Evolutionary conservation across 805 yeast genomes (phyloP), one percentile per base, ranked within the genome.

Genomic region (Pichia thaimueangensis): DNA sequence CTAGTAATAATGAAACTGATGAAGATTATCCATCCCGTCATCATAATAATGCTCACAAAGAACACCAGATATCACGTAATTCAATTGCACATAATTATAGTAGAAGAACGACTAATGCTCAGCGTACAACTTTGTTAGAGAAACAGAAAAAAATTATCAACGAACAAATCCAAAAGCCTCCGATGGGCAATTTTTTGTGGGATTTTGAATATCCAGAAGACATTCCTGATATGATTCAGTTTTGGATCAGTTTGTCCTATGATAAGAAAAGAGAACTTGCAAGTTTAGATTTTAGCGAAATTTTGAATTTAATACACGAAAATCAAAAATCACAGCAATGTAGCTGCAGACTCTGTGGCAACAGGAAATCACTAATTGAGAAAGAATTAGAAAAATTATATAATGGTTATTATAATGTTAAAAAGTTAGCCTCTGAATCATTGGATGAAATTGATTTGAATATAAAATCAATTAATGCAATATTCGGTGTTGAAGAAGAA

Each of bases 261-360:
- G 73, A 71, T 4, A 79, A 76, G 50, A 82, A 84, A 52, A 69
- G 73, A 51, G 65, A 73, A 24, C 70, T 87, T 20, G 72, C 85
- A 24, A 70, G 73, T 52, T 74, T 85, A 34, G 86, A 84, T 50
- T 82, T 80, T 56, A 76, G 76, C 36, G 79, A 85, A 31, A 78
- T 88, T 1, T 69, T 84, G 62, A 74, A 73, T 37, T 70, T 78
- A 33, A 75, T 86, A 59, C 75, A 73, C 47, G 78, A 72, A 45
- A 78, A 78, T 54, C 81, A 77, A 54, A 68, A 70, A 48, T 64
- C 68, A 21, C n/a, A n/a, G n/a, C 59, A 61, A 22, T 88, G 96
- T 58, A 71, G 76, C 45, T 89, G 96, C 58, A 66, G 79, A 4
- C 78, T 78, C 16, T 89, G 96, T 64, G 91, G 89, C 2, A 73